Evolutionary conservation across 768 basidiomycete genomes (phyloP).

Genomic region (Kwoniella dejecticola): DNA sequence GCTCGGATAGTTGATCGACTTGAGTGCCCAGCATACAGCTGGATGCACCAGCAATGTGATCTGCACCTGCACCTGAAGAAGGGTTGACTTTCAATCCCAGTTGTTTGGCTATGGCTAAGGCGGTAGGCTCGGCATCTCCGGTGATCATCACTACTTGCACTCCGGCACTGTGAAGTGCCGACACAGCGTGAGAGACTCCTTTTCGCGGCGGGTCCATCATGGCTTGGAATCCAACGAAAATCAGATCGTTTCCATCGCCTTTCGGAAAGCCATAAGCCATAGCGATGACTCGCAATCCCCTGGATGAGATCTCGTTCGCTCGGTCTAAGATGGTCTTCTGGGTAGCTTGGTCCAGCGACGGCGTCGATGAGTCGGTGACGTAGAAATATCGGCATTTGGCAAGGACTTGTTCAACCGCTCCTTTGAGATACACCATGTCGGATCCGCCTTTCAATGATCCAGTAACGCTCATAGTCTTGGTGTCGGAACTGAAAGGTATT

Average conservation of each 20-base stretch:
- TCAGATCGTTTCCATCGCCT: conserved; percentile 60
- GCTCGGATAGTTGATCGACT: conserved; percentile 79
- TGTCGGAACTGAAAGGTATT: conserved; percentile 87
- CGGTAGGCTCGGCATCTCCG: conserved; percentile 89
- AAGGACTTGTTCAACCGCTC: conserved; percentile 84
- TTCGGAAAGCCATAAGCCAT: conserved; percentile 79
- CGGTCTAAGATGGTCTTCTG: conserved; percentile 69
- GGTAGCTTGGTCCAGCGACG: conserved; percentile 70
- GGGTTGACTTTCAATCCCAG: conserved; percentile 74
- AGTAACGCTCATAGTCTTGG: conserved; percentile 88
- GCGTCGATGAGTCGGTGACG: conserved; percentile 85
- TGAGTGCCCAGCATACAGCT: conserved; percentile 74
- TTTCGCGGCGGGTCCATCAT: conserved; percentile 94
- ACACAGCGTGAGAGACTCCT: conserved; percentile 88
- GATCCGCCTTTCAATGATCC: conserved; percentile 65
- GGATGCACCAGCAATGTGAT: conserved; percentile 20
- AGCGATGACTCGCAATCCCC: conserved; percentile 82
- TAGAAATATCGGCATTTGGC: conserved; percentile 86
- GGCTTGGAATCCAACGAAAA: conserved; percentile 90
- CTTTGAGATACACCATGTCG: conserved; percentile 89
- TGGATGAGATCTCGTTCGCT: conserved; percentile 70
- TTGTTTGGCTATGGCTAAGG: conserved; percentile 80
- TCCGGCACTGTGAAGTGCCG: conserved; percentile 75
- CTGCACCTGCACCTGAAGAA: conserved; percentile 17
- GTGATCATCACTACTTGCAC: conserved; percentile 99